Base-by-base conservation (phyloP, 2,329 filamentous ascomycete genomes). In the Aspergillus awamori region DNA sequence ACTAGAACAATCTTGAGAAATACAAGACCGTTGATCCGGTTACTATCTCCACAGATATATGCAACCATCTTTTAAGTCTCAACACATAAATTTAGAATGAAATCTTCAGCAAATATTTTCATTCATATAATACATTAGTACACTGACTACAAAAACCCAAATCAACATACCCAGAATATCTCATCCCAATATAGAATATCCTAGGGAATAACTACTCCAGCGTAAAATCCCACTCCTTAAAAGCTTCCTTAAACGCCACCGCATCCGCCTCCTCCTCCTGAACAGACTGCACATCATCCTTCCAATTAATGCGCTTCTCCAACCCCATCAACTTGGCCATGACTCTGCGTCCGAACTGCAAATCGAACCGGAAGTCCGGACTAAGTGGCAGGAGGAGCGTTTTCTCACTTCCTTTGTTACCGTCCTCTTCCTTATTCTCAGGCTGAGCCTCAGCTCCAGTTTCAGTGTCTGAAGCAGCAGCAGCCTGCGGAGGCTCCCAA, bases 321-420 rank as follows among this genome's bases (percentile, higher is more conserved):
- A 98, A 78, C 2, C 87, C 86, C 54, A 99, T 81, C 55, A 99
- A 80, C 78, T 97, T 97, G 1, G 92, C 94, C 74, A 98, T 81
- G 4, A 97, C 95, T 48, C 88, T 87, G 43, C 96, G 85, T 4
- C 91, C 93, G 71, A 96, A 98, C 73, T 98, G 94, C 49, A 97
- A 78, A 72, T 97, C 93, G 74, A 99, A 98, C 13, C 89, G 86
- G 65, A 90, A 85, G 17, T 86, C 87, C 26, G 87, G 80, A 61
- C 88, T 85, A 8, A 97, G 83, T 6, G 87, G 87, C 80, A 98
- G 86, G 57, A 93, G 83, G 60, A 97, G 81, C 59, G 87, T 88
- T 67, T 88, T 88, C 64, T 90, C 87, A 58, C 53, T 39, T 57
- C 28, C 61, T 33, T 45, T 61, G 53, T 33, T 64, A 30, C 48